These are phyloP conservation scores for Podospora sp. DNA, from an alignment of 495 filamentous ascomycete genomes.

Conservation along the genomic window DNA sequence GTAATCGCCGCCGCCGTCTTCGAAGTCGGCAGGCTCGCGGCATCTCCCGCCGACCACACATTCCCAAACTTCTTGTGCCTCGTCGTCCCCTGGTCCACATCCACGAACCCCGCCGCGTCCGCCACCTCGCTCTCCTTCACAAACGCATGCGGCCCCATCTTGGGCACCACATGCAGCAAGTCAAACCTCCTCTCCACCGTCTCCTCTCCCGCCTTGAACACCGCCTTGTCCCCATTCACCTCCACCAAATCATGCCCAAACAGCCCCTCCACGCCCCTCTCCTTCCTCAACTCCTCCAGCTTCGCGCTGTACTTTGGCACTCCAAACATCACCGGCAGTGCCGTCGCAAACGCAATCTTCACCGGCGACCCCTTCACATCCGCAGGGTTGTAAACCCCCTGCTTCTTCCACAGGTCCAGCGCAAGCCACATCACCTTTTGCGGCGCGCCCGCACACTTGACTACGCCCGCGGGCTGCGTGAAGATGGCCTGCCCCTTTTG, in stretches of 20 bases:
- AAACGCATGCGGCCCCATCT: slow-evolving; percentile 63
- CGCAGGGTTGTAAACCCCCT: slow-evolving; percentile 57
- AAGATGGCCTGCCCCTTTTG: slow-evolving; percentile 64
- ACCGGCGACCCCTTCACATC: slow-evolving; percentile 51
- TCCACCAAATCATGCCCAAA: slow-evolving; percentile 69
- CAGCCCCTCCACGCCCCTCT: slow-evolving; percentile 65
- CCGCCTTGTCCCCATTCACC: slow-evolving; percentile 59
- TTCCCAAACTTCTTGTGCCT: slow-evolving; percentile 66
- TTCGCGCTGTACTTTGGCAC: slow-evolving; percentile 68
- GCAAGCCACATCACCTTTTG: slow-evolving; percentile 76
- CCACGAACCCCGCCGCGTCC: slow-evolving; percentile 64
- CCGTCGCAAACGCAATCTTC: slow-evolving; percentile 66
- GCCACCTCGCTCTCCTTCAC: slow-evolving; percentile 60
- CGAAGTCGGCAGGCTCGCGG: slow-evolving; percentile 65
- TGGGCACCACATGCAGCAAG: slow-evolving; percentile 62
- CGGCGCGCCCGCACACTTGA: slow-evolving; percentile 72
- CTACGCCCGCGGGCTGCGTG: slow-evolving; percentile 65
- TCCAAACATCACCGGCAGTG: slow-evolving; percentile 64
- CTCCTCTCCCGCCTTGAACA: slow-evolving; percentile 52
- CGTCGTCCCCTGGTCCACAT: slow-evolving; percentile 62
- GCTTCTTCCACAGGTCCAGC: slow-evolving; percentile 63
- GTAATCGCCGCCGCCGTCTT: slow-evolving; percentile 72
- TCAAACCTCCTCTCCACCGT: slow-evolving; percentile 59
- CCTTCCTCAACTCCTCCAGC: slow-evolving; percentile 62
- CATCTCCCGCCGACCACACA: slow-evolving; percentile 71